These are phyloP conservation scores for Paraurostyla sp. DNA, from an alignment of 73 alveolate genomes.

Conservation along the genomic window DNA sequence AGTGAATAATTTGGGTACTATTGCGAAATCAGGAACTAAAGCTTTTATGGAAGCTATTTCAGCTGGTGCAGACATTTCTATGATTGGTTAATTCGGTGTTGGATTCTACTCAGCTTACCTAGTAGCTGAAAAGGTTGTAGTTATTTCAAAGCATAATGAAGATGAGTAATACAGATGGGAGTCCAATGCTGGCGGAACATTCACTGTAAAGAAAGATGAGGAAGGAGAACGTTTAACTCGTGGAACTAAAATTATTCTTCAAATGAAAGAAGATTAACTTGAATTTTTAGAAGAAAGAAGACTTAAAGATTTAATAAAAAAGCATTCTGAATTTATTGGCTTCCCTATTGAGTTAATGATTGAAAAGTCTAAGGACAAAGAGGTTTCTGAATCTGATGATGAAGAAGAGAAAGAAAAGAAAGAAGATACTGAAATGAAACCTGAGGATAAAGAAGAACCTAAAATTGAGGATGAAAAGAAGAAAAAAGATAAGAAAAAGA, in stretches of 20 bases:
- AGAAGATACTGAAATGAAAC: constrained; percentile 75
- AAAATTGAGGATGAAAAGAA: constrained; percentile 88
- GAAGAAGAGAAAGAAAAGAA: constrained; percentile 91
- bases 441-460: constrained; percentile 83
- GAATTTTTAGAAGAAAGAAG: constrained; percentile 97
- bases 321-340: constrained; percentile 97
- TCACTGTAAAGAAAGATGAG: constrained; percentile 84
- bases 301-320: constrained; percentile 94
- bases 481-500: constrained; percentile 93
- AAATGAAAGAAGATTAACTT: constrained; percentile 96
- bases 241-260: constrained; percentile 93
- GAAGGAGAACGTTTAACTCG: constrained; percentile 85
- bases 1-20: constrained; percentile 96
- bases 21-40: constrained; percentile 98
- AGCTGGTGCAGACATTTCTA: constrained; percentile 97
- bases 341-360: constrained; percentile 97
- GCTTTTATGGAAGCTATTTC: constrained; percentile 97
- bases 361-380: constrained; percentile 96
- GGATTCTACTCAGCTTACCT: constrained; percentile 97
- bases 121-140: constrained; percentile 96
- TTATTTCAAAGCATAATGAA: constrained; percentile 87
- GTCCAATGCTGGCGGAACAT: constrained; percentile 94
- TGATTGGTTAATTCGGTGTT: constrained; percentile 98
- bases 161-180: constrained; percentile 97
- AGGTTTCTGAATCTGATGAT: constrained; percentile 95